Base-by-base conservation (phyloP, 805 yeast genomes). In the Schwanniomyces polymorphus region DNA sequence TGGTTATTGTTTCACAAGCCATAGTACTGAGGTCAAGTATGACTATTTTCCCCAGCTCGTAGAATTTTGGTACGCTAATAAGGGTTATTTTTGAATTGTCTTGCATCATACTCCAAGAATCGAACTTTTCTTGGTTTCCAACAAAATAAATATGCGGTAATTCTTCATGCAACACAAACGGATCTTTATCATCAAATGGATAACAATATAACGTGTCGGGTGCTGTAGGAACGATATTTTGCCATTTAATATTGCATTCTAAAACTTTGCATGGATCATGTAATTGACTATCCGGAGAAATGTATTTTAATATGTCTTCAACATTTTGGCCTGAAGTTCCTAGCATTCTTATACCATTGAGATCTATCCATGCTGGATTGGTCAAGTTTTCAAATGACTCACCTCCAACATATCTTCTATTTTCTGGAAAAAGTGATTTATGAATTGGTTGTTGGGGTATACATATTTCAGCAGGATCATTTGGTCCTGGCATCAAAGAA, bases 151-250 rank as follows among this genome's bases (percentile, higher is more conserved):
- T 85, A 61, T 90, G 91, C 0, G 98, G 98, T 14, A 88, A 81
- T 57, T 88, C 88, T 8, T 70, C 70, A 8, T 42, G 50, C n/a
- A 94, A 69, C 1, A 84, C 72, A 63, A 92, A 90, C 3, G 98
- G 98, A 64, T 94, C 98, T 1, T 61, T 57, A 23, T 82, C 80
- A 9, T 78, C 77, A 58, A 76, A 91, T 0, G 99, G 97, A 57
- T 89, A 91, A 54, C 96, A 84, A 77, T 91, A 86, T 38, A 94
- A 68, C 0, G 99, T 94, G 59, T 94, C 98, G 0, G 99, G 99
- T 1, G 97, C 96, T 0, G 97, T 91, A 2, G 99, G 99, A 0
- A 88, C 84, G 21, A 88, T 73, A 59, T 89, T 89, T 58, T 91
- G 92, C 96, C 97, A 91, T 40, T 72, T 68, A 31, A 94, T 60